These are phyloP conservation scores for Xanthoparmelia taractica DNA, from an alignment of 495 filamentous ascomycete species.

Conservation along the genomic window DNA sequence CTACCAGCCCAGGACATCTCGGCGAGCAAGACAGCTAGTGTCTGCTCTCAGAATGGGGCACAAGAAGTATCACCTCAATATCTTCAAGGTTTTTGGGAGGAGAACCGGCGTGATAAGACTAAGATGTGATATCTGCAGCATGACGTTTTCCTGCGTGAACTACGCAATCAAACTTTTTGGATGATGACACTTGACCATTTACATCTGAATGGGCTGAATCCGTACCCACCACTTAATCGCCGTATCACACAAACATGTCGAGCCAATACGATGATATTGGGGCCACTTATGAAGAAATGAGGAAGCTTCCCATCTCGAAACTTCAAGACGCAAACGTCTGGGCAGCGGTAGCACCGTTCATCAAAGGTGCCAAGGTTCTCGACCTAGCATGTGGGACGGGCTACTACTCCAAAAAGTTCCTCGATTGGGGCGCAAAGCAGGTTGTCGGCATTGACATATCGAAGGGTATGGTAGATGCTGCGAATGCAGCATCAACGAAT, in stretches of 20 bases:
- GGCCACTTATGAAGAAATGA: constrained; percentile 13
- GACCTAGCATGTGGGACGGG: constrained; percentile 29
- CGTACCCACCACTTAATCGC: neutral
- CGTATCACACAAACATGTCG: neutral
- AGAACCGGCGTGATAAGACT: no score
- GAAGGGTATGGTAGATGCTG: constrained; percentile 25
- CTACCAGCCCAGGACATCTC: no score
- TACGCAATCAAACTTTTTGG: neutral
- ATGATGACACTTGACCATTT: neutral
- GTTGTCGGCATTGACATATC: constrained; percentile 31
- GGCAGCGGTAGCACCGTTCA: constrained; percentile 10
- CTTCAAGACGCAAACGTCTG: constrained; percentile 19
- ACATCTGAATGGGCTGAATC: neutral
- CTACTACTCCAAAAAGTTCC: constrained; percentile 19
- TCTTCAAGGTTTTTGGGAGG: neutral
- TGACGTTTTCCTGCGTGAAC: neutral
- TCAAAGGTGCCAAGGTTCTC: constrained; percentile 20
- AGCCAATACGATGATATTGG: neutral
- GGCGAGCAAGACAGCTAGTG: no score
- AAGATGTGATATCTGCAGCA: neutral
- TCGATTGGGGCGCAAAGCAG: constrained; percentile 23
- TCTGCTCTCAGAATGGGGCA: no score
- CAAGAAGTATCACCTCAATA: no score
- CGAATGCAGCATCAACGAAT: neutral
- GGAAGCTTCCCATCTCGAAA: constrained; percentile 5